These are phyloP conservation scores for Kuraishia capsulata DNA, from an alignment of 805 yeast species.

Conservation along the genomic window DNA sequence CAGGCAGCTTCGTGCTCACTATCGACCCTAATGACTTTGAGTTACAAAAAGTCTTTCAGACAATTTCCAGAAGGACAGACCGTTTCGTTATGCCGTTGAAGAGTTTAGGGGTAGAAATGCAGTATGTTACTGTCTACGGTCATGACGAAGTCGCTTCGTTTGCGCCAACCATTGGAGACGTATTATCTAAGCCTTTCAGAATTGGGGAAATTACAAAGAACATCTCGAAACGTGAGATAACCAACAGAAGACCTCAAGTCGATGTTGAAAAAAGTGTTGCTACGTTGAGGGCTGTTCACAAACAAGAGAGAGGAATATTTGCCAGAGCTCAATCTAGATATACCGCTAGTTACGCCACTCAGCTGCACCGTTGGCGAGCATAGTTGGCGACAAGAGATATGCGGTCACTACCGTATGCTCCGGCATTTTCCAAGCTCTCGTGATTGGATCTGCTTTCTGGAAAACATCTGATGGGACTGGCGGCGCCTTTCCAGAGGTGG, in stretches of 20 bases:
- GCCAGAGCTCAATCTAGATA: conserved; percentile 28
- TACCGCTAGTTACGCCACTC: conserved; percentile 34
- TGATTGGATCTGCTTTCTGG: conserved; percentile 56
- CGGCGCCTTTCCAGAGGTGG: conserved; percentile 61
- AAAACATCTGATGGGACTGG: conserved; percentile 37
- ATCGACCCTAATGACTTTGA: conserved; percentile 31
- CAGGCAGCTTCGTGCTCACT: too few relatives aligned
- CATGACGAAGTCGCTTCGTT: conserved; percentile 36
- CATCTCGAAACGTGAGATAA: conserved; percentile 13
- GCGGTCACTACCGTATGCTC: conserved; percentile 36
- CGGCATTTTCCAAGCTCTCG: conserved; percentile 45
- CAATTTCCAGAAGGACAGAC: conserved; percentile 27
- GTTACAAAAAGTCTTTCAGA: conserved; percentile 24
- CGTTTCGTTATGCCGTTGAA: conserved; percentile 38
- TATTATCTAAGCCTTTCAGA: conserved; percentile 20
- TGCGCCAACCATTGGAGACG: conserved; percentile 33
- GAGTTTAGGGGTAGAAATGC: conserved; percentile 32
- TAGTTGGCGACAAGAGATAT: conserved; percentile 47
- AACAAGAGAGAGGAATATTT: conserved; percentile 13
- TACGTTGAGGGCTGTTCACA: conserved; percentile 21
- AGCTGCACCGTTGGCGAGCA: conserved; percentile 41
- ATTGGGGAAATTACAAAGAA: conserved; percentile 2
- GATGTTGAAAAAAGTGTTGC: conserved; percentile 30
- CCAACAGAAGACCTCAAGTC: conserved; percentile 10
- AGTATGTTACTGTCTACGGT: conserved; percentile 31